Evolutionary conservation across 176 grass and related monocot species (phyloP).

Genomic region (Phyllostachys edulis): DNA sequence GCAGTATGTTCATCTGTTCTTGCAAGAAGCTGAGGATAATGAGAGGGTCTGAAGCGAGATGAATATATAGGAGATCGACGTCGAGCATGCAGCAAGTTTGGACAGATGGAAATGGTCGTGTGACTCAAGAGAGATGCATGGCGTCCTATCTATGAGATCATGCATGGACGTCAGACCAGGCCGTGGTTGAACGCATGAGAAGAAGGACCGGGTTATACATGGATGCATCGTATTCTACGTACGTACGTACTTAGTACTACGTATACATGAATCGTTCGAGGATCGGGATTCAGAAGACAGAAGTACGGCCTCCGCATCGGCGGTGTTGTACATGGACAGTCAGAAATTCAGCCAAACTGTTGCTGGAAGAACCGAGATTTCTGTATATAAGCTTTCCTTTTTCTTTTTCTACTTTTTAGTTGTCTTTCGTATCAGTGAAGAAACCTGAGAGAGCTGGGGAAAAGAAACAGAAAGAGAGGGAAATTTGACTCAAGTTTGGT

Average conservation of each 20-base stretch:
- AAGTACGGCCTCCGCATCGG: neutral
- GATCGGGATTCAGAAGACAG: neutral
- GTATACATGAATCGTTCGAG: neutral
- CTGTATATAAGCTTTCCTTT: neutral
- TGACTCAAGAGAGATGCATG: neutral
- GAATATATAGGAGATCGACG: neutral
- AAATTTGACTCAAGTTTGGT: neutral
- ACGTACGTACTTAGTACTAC: neutral
- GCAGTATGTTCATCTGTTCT: conserved; percentile 72
- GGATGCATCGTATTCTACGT: neutral
- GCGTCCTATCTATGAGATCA: neutral
- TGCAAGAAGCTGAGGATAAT: conserved; percentile 79
- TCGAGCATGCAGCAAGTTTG: neutral
- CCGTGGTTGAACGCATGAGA: neutral
- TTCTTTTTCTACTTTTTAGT: neutral
- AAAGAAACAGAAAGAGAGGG: neutral
- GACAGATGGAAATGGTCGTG: neutral
- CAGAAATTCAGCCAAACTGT: neutral
- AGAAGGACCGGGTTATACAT: neutral
- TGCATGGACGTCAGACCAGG: neutral
- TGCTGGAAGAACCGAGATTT: neutral
- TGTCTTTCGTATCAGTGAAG: neutral
- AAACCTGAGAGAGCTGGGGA: neutral
- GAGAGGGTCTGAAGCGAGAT: conserved; percentile 48
- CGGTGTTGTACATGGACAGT: neutral